Conservation (phyloP, 2,329 filamentous ascomycete genomes). For the Penicillium sp. region DNA sequence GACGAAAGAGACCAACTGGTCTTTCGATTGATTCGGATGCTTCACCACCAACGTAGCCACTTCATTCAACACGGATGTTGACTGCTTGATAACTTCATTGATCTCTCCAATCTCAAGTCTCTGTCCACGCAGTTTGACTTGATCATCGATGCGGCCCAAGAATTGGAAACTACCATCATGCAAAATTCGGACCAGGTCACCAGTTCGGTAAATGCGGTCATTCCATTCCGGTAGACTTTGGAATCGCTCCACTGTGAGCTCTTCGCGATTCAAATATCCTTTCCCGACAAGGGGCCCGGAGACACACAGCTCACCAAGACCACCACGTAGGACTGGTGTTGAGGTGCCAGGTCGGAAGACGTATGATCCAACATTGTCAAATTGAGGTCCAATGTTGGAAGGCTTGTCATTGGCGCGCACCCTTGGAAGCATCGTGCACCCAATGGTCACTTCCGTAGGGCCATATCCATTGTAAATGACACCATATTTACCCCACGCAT, state of each 20-base stretch:
- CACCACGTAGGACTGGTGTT: conserved; percentile 74
- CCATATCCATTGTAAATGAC: conserved; percentile 94
- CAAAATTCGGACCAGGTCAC: conserved; percentile 81
- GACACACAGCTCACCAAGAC: conserved; percentile 84
- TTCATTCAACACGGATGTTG: conserved; percentile 64
- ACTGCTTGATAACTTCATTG: conserved; percentile 75
- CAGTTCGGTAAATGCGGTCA: conserved; percentile 80
- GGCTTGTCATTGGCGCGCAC: conserved; percentile 78
- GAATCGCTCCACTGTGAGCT: conserved; percentile 79
- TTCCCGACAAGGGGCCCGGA: conserved; percentile 86
- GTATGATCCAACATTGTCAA: conserved; percentile 84
- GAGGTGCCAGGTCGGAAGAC: conserved; percentile 73
- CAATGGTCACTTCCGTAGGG: conserved; percentile 91
- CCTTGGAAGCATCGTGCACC: conserved; percentile 85
- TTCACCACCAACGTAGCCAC: conserved; percentile 77
- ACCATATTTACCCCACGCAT: conserved; percentile 76
- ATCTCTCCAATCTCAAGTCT: conserved; percentile 90
- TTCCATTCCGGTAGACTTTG: conserved; percentile 62
- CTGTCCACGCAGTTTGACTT: conserved; percentile 89
- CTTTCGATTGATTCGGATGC: conserved; percentile 73
- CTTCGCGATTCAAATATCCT: conserved; percentile 79
- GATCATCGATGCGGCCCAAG: conserved; percentile 83
- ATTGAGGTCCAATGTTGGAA: conserved; percentile 85
- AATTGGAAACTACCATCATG: conserved; percentile 85
- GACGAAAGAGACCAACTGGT: conserved; percentile 81